These are phyloP conservation scores for Graphilbum ipis-grandicollis DNA, from an alignment of 2,329 filamentous ascomycete species.

Conservation along the genomic window DNA sequence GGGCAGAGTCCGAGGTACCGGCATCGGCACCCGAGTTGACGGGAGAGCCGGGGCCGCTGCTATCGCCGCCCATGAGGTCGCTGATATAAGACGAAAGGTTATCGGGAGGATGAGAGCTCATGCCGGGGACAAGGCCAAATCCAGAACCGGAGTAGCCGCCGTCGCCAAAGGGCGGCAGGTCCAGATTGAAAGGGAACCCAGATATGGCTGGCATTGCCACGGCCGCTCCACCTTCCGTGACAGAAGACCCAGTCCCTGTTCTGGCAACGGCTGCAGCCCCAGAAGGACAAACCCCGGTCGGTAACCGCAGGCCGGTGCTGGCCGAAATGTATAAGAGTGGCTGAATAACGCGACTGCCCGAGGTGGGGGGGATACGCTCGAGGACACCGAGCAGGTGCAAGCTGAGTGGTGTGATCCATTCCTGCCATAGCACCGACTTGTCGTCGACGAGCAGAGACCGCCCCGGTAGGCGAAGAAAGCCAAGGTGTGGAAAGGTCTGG, in stretches of 20 bases:
- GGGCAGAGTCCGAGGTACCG: not conserved
- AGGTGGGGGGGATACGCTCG: conserved; percentile 6
- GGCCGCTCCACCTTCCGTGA: too few relatives aligned
- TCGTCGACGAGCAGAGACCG: not conserved
- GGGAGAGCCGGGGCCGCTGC: not conserved
- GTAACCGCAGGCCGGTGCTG: conserved; percentile 6
- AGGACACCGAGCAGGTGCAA: conserved; percentile 5
- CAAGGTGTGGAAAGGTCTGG: conserved; percentile 13
- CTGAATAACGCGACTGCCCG: conserved; percentile 8
- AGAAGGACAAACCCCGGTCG: not conserved
- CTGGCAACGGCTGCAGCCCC: not conserved
- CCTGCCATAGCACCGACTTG: conserved; percentile 2
- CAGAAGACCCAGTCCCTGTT: not conserved
- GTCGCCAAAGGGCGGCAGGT: too few relatives aligned
- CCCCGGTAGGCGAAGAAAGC: conserved; percentile 2
- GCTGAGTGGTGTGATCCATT: conserved; percentile 6
- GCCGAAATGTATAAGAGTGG: conserved; percentile 8
- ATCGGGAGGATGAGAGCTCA: too few relatives aligned
- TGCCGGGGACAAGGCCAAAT: too few relatives aligned
- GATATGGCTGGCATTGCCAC: too few relatives aligned
- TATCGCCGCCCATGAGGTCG: not conserved
- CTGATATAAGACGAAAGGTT: conserved; percentile 3
- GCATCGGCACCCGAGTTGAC: not conserved
- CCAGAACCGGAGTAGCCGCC: too few relatives aligned
- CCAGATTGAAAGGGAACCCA: too few relatives aligned